Conservation (phyloP, 139 green algal genomes). For the Mesostigma viride region DNA sequence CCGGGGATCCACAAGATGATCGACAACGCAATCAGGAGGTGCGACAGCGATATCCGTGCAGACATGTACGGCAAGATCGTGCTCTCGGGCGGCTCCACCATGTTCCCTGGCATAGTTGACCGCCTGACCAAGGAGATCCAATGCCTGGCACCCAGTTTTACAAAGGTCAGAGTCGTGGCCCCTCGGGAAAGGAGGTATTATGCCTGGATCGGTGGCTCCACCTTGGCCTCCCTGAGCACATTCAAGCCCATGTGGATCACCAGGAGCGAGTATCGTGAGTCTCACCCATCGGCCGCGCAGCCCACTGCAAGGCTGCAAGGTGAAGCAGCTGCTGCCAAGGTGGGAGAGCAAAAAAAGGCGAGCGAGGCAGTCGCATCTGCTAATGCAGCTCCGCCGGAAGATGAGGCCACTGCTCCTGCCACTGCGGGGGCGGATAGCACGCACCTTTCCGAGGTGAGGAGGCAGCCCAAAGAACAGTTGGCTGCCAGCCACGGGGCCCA, state of each 20-base stretch:
- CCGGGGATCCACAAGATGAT: conserved; percentile 33
- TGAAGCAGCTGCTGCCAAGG: too few relatives aligned
- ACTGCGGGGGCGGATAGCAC: too few relatives aligned
- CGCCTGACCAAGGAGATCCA: conserved; percentile 39
- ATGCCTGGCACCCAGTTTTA: conserved; percentile 33
- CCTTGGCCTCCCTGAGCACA: conserved; percentile 41
- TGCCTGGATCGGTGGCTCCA: conserved; percentile 46
- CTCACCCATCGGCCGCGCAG: too few relatives aligned
- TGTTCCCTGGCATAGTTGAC: conserved; percentile 39
- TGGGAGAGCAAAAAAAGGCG: too few relatives aligned
- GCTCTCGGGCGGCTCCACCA: conserved; percentile 37
- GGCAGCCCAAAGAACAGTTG: too few relatives aligned
- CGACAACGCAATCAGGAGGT: conserved; percentile 46
- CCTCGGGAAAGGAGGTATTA: conserved; percentile 40
- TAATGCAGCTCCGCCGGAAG: too few relatives aligned
- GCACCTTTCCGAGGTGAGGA: too few relatives aligned
- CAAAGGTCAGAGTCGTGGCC: conserved; percentile 46
- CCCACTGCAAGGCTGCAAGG: too few relatives aligned
- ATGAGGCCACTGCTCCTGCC: too few relatives aligned
- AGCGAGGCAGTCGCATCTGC: too few relatives aligned
- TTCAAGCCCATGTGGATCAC: conserved; percentile 35
- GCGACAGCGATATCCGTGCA: conserved; percentile 38
- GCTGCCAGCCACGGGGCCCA: too few relatives aligned
- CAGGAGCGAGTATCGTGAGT: conserved; percentile 70
- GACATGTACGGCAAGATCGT: conserved; percentile 42